Conservation (phyloP, 225 moss, liverwort and hornwort genomes). For the Marchantia polymorpha region DNA sequence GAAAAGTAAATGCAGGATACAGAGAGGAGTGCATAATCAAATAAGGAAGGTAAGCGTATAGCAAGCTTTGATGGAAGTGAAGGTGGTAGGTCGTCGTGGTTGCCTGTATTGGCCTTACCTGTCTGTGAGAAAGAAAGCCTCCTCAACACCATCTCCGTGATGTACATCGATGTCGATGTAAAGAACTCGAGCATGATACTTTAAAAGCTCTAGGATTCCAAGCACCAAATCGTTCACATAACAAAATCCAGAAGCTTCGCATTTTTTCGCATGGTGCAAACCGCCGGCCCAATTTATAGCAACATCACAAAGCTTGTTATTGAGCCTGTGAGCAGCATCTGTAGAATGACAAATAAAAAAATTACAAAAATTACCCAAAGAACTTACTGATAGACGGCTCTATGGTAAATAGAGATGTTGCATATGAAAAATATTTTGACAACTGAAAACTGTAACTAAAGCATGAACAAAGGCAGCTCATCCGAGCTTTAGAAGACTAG, state of each 20-base stretch:
- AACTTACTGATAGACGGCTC: not conserved
- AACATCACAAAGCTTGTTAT: slow-evolving; percentile 82
- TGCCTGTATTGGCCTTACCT: slow-evolving; percentile 37
- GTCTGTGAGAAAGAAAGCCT: slow-evolving; percentile 94
- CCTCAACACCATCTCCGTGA: slow-evolving; percentile 97
- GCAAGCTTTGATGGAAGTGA: too few relatives aligned
- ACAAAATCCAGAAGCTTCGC: slow-evolving; percentile 95
- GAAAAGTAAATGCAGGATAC: too few relatives aligned
- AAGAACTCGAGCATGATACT: slow-evolving; percentile 86
- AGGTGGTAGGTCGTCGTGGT: too few relatives aligned
- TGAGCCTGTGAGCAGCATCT: slow-evolving; percentile 86
- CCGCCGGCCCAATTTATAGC: slow-evolving; percentile 99
- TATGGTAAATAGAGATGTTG: not conserved
- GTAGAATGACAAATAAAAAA: slow-evolving; percentile 1
- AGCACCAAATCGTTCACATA: slow-evolving; percentile 94
- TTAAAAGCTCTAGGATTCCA: slow-evolving; percentile 90
- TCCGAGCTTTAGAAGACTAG: not conserved
- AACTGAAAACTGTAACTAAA: not conserved
- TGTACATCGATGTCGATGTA: slow-evolving; percentile 98
- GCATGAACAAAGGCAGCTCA: not conserved
- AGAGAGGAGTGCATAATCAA: too few relatives aligned
- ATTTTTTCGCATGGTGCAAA: slow-evolving; percentile 96
- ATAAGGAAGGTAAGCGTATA: too few relatives aligned
- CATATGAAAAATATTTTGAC: too few relatives aligned
- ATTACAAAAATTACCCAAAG: not conserved